These are phyloP conservation scores for Penicillium sp. DNA, from an alignment of 2,329 filamentous ascomycete species.

Conservation along the genomic window DNA sequence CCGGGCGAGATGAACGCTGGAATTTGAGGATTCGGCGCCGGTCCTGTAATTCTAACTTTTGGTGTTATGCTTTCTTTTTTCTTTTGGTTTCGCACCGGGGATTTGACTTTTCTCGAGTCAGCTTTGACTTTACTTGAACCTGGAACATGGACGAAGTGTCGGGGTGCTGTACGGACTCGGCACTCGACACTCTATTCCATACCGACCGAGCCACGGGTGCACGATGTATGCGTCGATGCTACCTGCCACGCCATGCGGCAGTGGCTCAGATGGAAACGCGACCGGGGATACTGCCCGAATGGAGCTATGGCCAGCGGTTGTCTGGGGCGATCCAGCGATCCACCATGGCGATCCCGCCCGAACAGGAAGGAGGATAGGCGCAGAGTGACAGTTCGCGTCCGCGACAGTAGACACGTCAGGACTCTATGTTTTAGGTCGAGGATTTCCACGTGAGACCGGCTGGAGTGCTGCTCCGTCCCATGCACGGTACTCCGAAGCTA, in stretches of 20 bases:
- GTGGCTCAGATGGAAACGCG: background rate
- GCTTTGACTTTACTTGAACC: background rate
- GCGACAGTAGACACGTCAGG: conserved; percentile 11
- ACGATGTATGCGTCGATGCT: too few species aligned
- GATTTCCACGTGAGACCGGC: conserved; percentile 8
- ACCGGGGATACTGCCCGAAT: conserved; percentile 22
- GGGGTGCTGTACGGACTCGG: too few species aligned
- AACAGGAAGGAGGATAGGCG: conserved; percentile 25
- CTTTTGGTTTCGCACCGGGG: background rate
- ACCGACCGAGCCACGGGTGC: too few species aligned
- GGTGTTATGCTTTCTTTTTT: background rate
- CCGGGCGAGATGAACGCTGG: background rate
- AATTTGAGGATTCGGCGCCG: background rate
- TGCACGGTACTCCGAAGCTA: too few species aligned
- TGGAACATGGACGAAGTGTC: background rate
- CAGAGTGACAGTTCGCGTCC: conserved; percentile 9
- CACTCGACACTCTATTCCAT: too few species aligned
- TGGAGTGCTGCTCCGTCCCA: too few species aligned
- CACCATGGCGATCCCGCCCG: conserved; percentile 17
- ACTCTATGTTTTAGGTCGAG: background rate
- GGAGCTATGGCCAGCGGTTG: conserved; percentile 33
- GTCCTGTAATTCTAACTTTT: too few species aligned
- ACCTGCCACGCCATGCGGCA: too few species aligned
- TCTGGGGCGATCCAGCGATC: conserved; percentile 19
- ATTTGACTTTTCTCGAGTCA: background rate